Base-by-base conservation (phyloP, 257 asterid species). In the Lithospermum erythrorhizon region DNA sequence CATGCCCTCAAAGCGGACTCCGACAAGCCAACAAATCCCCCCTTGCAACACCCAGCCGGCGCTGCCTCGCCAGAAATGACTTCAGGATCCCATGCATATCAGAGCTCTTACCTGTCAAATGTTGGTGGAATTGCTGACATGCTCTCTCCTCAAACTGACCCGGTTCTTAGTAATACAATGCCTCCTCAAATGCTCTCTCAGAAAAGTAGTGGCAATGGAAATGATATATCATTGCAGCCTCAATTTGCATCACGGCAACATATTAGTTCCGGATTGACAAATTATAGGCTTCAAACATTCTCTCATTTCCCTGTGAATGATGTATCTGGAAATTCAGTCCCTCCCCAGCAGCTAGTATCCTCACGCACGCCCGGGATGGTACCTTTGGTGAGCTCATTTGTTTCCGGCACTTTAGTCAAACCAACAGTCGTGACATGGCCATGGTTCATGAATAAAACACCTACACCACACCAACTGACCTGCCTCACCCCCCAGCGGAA, bases 331-430 rank as follows among this genome's bases (percentile, higher is more conserved):
- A 61, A 35, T 61, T 16, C 63, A 37, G 52, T 52, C 54, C 30
- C 67, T 57, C 48, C 58, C 35, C 70, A 57, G 53, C 62, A 64
- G 59, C 72, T 58, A 67, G 37, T 65, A 3, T 62, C 70, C 24
- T 58, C 70, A 48, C 73, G 56, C 63, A 21, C 48, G 21, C 61
- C 29, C 48, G 48, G 10, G 53, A 32, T 45, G 21, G 27, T 58
- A 29, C 22, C 35, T 49, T 59, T 59, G 56, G 65, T 57, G 71
- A n/a, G 53, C 60, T 37, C 76, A 65, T 54, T 35, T 21, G 75
- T 51, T 11, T 47, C 59, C 62, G 77, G 56, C 41, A 59, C 76
- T 72, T n/a, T 86, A 69, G 61, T 55, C 29, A 59, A 59, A 76
- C 60, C 63, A 79, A 66, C 79, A 61, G 61, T 67, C 66, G 18